phyloP scores from a whole-genome alignment of 1,284 basidiomycete species.

The Irpex sp. region DNA sequence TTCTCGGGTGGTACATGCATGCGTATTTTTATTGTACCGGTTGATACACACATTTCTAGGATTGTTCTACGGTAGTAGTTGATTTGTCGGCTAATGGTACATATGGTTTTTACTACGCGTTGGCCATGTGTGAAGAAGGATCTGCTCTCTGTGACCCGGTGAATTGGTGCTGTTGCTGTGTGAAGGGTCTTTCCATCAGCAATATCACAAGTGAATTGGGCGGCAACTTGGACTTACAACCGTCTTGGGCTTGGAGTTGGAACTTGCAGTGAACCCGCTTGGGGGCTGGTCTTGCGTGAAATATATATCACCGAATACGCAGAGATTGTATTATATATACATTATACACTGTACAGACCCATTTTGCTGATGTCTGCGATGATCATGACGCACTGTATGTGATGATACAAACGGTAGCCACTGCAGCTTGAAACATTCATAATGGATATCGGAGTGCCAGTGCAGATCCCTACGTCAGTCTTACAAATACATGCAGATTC shows the following conservation, averaged over 20 bases:
- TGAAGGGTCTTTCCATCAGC: no score
- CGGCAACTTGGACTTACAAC: no score
- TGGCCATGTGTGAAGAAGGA: neutral
- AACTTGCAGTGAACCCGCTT: no score
- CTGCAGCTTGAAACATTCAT: no score
- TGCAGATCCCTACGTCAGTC: neutral
- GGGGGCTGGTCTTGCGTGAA: no score
- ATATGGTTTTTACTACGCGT: neutral
- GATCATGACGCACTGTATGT: neutral
- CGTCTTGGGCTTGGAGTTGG: no score
- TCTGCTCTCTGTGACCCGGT: neutral
- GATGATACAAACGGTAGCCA: neutral
- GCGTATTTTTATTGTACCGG: neutral
- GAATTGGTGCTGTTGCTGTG: no score
- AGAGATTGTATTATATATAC: no score
- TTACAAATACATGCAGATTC: neutral
- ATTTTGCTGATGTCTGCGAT: no score
- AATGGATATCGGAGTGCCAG: neutral
- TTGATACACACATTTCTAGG: neutral
- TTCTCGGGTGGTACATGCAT: neutral
- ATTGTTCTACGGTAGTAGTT: neutral
- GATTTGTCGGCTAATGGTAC: neutral
- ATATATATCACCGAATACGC: no score
- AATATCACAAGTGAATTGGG: no score
- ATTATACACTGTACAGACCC: no score